These are phyloP conservation scores for Taphrina communis DNA, from an alignment of 1,139 yeast species.

Conservation along the genomic window DNA sequence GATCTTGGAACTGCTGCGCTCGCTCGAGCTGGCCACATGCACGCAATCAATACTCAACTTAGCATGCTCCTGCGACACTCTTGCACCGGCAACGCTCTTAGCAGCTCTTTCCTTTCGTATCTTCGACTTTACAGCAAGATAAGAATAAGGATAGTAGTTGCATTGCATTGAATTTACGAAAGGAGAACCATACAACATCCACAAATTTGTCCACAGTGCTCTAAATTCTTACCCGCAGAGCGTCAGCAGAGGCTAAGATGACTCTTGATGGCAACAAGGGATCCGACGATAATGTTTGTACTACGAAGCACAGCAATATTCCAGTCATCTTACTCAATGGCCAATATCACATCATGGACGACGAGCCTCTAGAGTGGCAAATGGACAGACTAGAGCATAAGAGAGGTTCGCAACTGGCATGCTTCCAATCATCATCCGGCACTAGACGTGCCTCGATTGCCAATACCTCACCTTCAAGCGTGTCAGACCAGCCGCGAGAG, in stretches of 20 bases:
- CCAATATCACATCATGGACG: background rate
- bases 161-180: too few relatives aligned
- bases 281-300: background rate
- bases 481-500: background rate
- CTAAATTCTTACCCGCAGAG: too few relatives aligned
- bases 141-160: too few relatives aligned
- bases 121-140: too few relatives aligned
- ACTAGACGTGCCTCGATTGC: background rate
- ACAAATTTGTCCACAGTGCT: too few relatives aligned
- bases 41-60: background rate
- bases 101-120: too few relatives aligned
- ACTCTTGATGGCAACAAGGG: background rate
- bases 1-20: background rate
- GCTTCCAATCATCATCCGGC: background rate
- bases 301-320: background rate
- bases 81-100: background rate
- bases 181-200: too few relatives aligned
- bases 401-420: background rate
- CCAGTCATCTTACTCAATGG: constrained; percentile 8
- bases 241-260: background rate
- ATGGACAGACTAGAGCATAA: background rate
- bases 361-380: constrained; percentile 5
- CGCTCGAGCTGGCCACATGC: background rate
- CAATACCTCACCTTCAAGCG: background rate
- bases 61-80: constrained; percentile 1